Base-by-base conservation (phyloP, 116 monocot genomes). In the Iris pallida region DNA sequence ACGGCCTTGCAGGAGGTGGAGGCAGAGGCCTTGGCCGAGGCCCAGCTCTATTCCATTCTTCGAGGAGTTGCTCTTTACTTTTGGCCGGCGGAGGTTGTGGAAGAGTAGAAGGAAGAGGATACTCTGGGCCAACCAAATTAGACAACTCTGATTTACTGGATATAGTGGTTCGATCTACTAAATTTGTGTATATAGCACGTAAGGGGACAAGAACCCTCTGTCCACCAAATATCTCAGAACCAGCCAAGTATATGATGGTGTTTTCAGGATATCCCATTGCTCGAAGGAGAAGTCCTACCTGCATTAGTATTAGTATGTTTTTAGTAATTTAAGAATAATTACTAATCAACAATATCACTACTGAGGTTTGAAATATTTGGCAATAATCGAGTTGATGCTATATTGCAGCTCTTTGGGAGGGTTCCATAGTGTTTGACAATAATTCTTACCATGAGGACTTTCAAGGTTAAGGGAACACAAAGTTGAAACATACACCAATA, bases 211-310 rank as follows among this genome's bases (percentile, higher is more conserved):
- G 78, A 61, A 90, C 64, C 63, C 90, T 75, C 68, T 97, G 97
- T n/a, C 92, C 97, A 45, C 97, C 97, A 76, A 97, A 97, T 59
- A 75, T 81, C 75, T 97, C 87, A 10, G 97, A 77, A 61, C 97
- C 97, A 63, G 92, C 89, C 73, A 97, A 45, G 62, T 92, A 97
- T 59, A 97, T 87, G 64, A 85, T 79, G 61, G 97, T 97, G 78
- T 85, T 81, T 55, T 81, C 71, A 64, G 90, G 89, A 72, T 97
- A 97, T 19, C 92, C 92, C 78, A 87, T 65, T 58, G 87, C 85
- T 14, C 81, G 73, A 73, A 97, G 85, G 20, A 92, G 84, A 69
- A 92, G 81, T 16, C 97, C 97, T 7, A 97, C 90, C 97, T 97
- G 76, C 53, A 54, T 4, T 67, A 67, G 16, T 54, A 64, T 19